A percentile compares a stretch with the other conserved stretches of the same genome.
Conservation (phyloP, 257 asterid genomes). For the Solanum peruvianum region DNA sequence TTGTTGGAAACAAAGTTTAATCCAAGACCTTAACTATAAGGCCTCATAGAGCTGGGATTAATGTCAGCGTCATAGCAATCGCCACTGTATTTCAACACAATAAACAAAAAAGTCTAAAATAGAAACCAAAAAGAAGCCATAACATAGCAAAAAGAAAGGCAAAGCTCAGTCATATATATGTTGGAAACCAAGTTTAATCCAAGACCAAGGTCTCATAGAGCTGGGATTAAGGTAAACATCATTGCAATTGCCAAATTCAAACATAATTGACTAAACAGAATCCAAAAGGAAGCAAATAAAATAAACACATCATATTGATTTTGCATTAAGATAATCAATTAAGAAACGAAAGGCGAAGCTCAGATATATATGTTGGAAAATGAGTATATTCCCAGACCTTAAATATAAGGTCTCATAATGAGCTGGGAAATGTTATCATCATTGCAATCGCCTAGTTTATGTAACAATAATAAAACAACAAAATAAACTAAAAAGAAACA, state of each 20-base stretch:
- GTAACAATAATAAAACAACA: background rate
- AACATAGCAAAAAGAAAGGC: background rate
- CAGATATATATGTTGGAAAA: constrained; percentile 21
- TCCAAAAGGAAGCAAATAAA: background rate
- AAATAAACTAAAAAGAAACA: background rate
- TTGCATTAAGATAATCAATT: background rate
- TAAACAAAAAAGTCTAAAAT: background rate
- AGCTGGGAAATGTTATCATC: constrained; percentile 55
- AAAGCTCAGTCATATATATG: background rate
- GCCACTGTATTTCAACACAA: background rate
- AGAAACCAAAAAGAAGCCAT: background rate
- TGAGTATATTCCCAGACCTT: constrained; percentile 21
- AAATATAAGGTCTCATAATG: constrained; percentile 41
- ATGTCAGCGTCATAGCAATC: background rate
- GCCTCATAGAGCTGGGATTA: background rate
- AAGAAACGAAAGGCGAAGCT: background rate
- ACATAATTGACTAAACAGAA: background rate
- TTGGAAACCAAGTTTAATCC: background rate
- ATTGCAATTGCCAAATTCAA: background rate
- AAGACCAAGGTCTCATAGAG: background rate
- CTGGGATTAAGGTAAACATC: background rate
- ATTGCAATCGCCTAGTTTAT: constrained; percentile 1
- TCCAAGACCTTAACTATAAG: background rate
- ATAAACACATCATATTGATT: background rate
- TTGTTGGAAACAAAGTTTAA: background rate